These are phyloP conservation scores for Lactarius evosmus DNA, from an alignment of 768 basidiomycete species.

Conservation along the genomic window DNA sequence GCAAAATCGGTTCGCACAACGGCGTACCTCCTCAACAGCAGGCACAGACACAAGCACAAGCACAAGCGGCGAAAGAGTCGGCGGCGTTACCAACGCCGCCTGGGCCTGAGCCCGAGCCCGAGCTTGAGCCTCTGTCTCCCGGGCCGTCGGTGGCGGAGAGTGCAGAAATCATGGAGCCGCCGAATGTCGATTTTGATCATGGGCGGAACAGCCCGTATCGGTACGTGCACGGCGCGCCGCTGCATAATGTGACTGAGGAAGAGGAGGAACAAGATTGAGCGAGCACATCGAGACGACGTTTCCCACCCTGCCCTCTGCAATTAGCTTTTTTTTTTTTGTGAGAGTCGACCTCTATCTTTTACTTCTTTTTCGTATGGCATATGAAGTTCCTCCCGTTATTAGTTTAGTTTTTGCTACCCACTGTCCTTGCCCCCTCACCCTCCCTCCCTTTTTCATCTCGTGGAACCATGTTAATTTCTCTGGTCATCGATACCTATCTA, in stretches of 20 bases:
- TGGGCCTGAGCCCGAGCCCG: conserved; percentile 30
- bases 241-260: conserved; percentile 82
- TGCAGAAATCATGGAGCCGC: conserved; percentile 37
- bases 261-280: conserved; percentile 49
- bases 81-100: conserved; percentile 22
- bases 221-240: conserved; percentile 80
- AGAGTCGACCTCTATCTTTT: background rate
- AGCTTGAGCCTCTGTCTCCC: conserved; percentile 23
- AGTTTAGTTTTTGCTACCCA: background rate
- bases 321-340: background rate
- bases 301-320: background rate
- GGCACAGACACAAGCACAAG: background rate
- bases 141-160: conserved; percentile 34
- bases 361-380: background rate
- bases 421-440: too few species aligned
- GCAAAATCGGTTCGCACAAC: conserved; percentile 35
- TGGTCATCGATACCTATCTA: background rate
- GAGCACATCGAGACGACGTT: background rate
- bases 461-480: background rate
- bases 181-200: conserved; percentile 37
- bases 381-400: too few species aligned
- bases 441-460: too few species aligned
- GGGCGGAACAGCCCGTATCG: conserved; percentile 64
- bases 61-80: conserved; percentile 3
- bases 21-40: background rate